These are phyloP conservation scores for Didymella lethalis DNA, from an alignment of 2,329 filamentous ascomycete species.

Conservation along the genomic window DNA sequence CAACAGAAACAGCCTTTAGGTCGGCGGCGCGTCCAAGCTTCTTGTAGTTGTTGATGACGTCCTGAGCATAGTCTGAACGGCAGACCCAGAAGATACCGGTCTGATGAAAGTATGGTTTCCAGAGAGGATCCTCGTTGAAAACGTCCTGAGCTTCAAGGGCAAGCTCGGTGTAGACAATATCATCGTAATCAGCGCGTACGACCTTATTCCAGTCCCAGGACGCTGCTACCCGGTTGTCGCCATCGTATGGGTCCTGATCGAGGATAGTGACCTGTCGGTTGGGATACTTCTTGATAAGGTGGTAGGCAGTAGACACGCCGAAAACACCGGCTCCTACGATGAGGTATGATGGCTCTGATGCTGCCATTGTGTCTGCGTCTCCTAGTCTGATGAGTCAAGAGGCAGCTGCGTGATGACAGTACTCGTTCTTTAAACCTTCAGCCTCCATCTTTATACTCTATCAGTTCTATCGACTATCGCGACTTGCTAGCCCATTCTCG, in stretches of 20 bases:
- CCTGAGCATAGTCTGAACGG: constrained; percentile 55
- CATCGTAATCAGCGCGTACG: constrained; percentile 72
- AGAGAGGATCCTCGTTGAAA: constrained; percentile 66
- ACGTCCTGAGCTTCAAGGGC: constrained; percentile 71
- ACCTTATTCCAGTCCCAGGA: constrained; percentile 80
- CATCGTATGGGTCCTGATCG: constrained; percentile 47
- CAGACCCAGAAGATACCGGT: constrained; percentile 59
- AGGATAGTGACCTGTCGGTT: constrained; percentile 52
- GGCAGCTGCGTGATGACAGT: constrained; percentile 23
- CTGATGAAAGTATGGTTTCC: constrained; percentile 61
- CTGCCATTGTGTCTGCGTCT: constrained; percentile 36
- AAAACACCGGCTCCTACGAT: constrained; percentile 51
- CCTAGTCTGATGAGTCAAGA: constrained; percentile 24
- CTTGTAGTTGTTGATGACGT: constrained; percentile 60
- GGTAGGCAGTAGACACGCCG: constrained; percentile 51
- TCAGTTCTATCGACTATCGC: constrained; percentile 18
- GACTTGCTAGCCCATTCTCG: constrained; percentile 34
- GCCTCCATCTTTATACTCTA: constrained; percentile 30
- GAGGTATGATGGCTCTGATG: constrained; percentile 42
- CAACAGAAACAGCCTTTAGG: constrained; percentile 54
- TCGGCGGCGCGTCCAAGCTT: constrained; percentile 59
- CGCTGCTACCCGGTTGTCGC: constrained; percentile 59
- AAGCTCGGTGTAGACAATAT: constrained; percentile 68
- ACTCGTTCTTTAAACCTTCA: constrained; percentile 6
- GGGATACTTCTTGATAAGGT: constrained; percentile 53